Conservation (phyloP, 176 grass and related monocot species). For the Oryza brachyantha region DNA sequence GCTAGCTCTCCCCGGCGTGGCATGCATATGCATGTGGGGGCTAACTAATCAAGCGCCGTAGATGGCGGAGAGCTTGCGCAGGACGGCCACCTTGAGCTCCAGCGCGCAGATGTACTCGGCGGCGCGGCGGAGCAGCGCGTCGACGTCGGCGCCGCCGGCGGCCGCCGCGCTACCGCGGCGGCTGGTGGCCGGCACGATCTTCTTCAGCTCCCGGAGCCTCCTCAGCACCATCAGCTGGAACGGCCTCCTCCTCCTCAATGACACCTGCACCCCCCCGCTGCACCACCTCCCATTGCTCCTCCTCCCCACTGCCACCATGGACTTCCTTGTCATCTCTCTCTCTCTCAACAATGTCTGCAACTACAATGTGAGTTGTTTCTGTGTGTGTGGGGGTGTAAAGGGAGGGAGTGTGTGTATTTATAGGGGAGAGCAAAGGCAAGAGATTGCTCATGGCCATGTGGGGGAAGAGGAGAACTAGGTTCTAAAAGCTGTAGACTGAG, state of each 20-base stretch:
- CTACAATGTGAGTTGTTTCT: background rate
- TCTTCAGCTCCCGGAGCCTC: slow-evolving; percentile 53
- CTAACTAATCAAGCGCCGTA: slow-evolving; percentile 36
- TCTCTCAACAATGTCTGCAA: background rate
- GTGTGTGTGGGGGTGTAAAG: slow-evolving; percentile 12
- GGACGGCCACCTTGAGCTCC: slow-evolving; percentile 46
- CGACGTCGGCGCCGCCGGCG: slow-evolving; percentile 6
- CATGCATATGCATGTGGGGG: background rate
- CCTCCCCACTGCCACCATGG: slow-evolving; percentile 28
- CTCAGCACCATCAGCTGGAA: slow-evolving; percentile 53
- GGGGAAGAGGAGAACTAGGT: slow-evolving; percentile 36
- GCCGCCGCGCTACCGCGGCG: background rate
- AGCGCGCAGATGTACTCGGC: slow-evolving; percentile 53
- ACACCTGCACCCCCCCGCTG: slow-evolving; percentile 31
- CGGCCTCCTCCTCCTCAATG: slow-evolving; percentile 37
- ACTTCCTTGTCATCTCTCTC: slow-evolving; percentile 28
- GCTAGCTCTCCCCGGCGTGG: background rate
- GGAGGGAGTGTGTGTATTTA: slow-evolving; percentile 17
- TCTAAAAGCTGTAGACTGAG: slow-evolving; percentile 50
- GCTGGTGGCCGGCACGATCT: slow-evolving; percentile 38
- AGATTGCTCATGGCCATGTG: slow-evolving; percentile 44
- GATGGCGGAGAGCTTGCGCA: slow-evolving; percentile 39
- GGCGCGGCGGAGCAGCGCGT: slow-evolving; percentile 40
- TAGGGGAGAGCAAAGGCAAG: slow-evolving; percentile 22
- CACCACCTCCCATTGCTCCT: background rate